Evolutionary conservation across 2,329 filamentous ascomycete genomes (phyloP), one percentile per base, ranked within the genome.

Genomic region (Chalara sp.): DNA sequence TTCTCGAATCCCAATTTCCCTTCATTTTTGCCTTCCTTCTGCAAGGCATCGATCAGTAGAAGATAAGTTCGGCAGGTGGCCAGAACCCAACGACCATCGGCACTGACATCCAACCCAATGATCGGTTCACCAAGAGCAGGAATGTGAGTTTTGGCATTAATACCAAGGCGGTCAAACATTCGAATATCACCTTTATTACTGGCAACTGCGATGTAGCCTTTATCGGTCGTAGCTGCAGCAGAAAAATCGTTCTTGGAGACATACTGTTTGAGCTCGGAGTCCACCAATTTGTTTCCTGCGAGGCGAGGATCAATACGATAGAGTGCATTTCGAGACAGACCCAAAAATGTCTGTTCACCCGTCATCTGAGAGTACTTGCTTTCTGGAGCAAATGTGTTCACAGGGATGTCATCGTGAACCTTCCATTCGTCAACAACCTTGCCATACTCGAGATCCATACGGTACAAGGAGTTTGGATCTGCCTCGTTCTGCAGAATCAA

Each of bases 371-470:
- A 84, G 63, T 96, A 99, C 80, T 99, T 99, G 79, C 86, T 96
- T 68, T 96, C 91, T 0, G 93, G 93, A 0, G 89, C 89, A 69
- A 97, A 97, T 7, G 85, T 93, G 49, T 88, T 83, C 54, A 97
- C 88, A 0, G 89, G 86, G 50, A 99, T 96, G 65, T 97, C 89
- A 56, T 99, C 92, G 65, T 99, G 92, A 11, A 99, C 80, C 61
- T 96, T 96, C 93, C 93, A 99, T 69, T 99, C 93, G 64, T 99
- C 93, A 2, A 97, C 90, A 35, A 99, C 88, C 72, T 96, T 97
- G 59, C 93, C 93, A 61, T 95, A 95, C 68, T 99, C 92, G 43
- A 99, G 77, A 70, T 99, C 93, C 93, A 99, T 97, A 44, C 89
- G 88, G 68, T 91, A 99, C 1, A 99, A 78, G 47, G 89, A 90